Evolutionary conservation across 2,329 filamentous ascomycete genomes (phyloP).

Genomic region (Trichoderma breve): DNA sequence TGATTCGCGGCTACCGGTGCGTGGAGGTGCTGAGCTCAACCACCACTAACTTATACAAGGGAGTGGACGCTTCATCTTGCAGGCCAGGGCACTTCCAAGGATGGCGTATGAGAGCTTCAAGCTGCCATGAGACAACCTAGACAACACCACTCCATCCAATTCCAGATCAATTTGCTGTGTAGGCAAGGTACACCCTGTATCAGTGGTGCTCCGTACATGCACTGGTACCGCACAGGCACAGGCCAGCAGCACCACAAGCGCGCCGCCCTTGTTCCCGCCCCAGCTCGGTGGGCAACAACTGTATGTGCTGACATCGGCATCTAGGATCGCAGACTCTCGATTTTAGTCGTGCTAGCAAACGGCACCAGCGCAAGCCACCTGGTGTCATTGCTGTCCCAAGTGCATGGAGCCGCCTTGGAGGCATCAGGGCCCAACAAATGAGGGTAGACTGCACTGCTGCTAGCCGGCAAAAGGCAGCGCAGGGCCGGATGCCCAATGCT

Average conservation of each 20-base stretch:
- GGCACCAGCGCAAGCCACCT: slow-evolving; percentile 1
- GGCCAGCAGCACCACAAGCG: not conserved
- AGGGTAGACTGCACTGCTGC: not conserved
- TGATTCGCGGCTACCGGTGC: not conserved
- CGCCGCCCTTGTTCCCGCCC: not conserved
- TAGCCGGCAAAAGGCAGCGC: not conserved
- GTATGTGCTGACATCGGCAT: not conserved
- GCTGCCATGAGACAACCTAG: not conserved
- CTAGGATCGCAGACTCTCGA: not conserved
- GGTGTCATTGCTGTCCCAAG: slow-evolving; percentile 10
- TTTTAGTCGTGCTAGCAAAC: not conserved
- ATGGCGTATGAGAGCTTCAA: not conserved
- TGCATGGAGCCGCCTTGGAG: not conserved
- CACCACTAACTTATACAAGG: no score
- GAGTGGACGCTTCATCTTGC: not conserved
- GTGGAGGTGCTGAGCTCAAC: not conserved
- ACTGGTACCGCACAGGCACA: not conserved
- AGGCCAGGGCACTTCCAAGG: not conserved
- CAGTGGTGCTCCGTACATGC: not conserved
- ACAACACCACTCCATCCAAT: not conserved
- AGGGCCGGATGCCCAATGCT: slow-evolving; percentile 4
- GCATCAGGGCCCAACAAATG: slow-evolving; percentile 1
- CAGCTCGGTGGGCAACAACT: not conserved
- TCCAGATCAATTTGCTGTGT: not conserved
- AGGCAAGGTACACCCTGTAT: not conserved